These are phyloP conservation scores for Aspergillus conjunctus DNA, from an alignment of 495 filamentous ascomycete species.

Conservation along the genomic window DNA sequence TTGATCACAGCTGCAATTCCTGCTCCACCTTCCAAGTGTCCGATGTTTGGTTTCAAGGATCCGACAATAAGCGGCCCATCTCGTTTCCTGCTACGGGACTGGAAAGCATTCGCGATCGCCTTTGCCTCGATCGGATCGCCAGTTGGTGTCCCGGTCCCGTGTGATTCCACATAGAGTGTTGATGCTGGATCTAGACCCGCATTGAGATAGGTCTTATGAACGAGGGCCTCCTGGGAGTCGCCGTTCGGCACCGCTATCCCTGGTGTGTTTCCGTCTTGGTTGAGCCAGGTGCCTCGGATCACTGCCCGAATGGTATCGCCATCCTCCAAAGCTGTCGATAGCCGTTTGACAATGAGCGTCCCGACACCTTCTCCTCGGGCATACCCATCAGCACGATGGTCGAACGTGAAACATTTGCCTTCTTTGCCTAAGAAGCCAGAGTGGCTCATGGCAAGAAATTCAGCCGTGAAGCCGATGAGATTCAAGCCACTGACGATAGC, in stretches of 20 bases:
- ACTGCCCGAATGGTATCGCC: conserved; percentile 39
- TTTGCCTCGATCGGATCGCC: conserved; percentile 20
- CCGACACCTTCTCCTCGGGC: conserved; percentile 40
- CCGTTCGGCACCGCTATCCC: conserved; percentile 23
- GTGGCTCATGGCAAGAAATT: conserved; percentile 19
- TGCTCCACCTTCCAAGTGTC: conserved; percentile 3
- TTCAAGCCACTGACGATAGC: conserved; percentile 38
- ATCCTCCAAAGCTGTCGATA: conserved; percentile 29
- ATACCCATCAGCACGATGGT: conserved; percentile 35
- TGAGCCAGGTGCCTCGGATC: conserved; percentile 46
- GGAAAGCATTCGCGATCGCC: conserved; percentile 13
- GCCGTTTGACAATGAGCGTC: conserved; percentile 34
- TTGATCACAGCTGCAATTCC: conserved; percentile 10
- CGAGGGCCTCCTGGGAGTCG: conserved; percentile 30
- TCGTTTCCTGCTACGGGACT: not conserved
- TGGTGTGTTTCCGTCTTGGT: conserved; percentile 42
- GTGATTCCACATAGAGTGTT: conserved; percentile 32
- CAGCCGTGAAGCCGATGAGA: conserved; percentile 30
- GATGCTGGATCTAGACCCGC: conserved; percentile 25
- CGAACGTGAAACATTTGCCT: conserved; percentile 34
- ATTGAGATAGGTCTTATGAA: conserved; percentile 27
- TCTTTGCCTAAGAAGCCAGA: conserved; percentile 22
- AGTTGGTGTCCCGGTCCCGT: conserved; percentile 45
- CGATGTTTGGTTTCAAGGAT: not conserved
- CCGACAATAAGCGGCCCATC: not conserved